These are phyloP conservation scores for Penicillium olsonii DNA, from an alignment of 2,329 filamentous ascomycete genomes.

Conservation along the genomic window DNA sequence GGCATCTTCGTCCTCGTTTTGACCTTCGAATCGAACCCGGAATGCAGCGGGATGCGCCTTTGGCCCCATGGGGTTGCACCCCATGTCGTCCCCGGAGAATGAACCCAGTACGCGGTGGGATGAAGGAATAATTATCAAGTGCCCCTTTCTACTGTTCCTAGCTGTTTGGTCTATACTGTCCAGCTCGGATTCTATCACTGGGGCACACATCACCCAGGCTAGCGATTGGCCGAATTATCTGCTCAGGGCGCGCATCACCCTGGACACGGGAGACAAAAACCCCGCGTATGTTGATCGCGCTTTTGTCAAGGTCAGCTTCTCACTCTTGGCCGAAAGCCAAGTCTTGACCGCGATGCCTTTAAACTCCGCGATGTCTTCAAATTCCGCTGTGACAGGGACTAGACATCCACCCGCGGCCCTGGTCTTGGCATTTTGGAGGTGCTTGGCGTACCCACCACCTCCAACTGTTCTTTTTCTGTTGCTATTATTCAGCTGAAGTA, in stretches of 20 bases:
- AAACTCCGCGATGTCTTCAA: not conserved
- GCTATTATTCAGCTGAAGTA: not conserved
- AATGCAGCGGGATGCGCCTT: conserved; percentile 26
- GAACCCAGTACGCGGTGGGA: not conserved
- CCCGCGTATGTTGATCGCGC: not conserved
- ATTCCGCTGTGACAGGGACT: no score
- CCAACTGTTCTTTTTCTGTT: not conserved
- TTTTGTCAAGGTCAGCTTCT: no score
- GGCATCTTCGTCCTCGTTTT: not conserved
- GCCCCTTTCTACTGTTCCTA: conserved; percentile 13
- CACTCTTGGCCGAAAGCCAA: no score
- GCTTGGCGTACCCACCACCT: not conserved
- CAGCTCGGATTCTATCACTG: conserved; percentile 6
- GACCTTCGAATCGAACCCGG: conserved; percentile 14
- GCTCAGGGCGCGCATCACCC: not conserved
- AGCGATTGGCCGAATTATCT: not conserved
- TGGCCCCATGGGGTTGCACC: conserved; percentile 21
- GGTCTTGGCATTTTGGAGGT: conserved; percentile 3
- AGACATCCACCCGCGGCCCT: not conserved
- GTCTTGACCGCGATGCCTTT: not conserved
- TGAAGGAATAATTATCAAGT: not conserved
- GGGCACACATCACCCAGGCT: not conserved
- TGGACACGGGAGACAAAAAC: not conserved
- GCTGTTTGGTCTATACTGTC: not conserved
- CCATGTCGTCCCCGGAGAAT: conserved; percentile 30